These are phyloP conservation scores for Mucor circinelloides DNA, from an alignment of 371 early-diverging fungal genomes.

Conservation along the genomic window DNA sequence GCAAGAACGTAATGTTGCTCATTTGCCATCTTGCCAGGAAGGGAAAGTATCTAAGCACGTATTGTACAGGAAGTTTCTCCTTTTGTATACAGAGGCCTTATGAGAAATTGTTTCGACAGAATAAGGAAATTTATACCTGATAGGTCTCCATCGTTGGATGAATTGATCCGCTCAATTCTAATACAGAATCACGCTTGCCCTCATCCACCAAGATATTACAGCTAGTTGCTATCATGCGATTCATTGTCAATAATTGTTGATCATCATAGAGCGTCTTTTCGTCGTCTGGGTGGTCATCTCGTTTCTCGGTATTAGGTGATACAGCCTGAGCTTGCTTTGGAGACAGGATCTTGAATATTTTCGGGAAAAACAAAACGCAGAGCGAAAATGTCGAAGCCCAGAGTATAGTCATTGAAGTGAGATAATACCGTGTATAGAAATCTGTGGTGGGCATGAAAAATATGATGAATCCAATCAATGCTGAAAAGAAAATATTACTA, in stretches of 20 bases:
- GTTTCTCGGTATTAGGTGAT: neutral
- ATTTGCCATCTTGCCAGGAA: constrained; percentile 56
- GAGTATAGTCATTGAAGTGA: constrained; percentile 49
- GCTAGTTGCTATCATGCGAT: neutral
- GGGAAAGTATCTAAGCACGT: constrained; percentile 50
- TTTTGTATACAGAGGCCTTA: constrained; percentile 4
- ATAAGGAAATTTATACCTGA: constrained; percentile 7
- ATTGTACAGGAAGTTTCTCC: constrained; percentile 51
- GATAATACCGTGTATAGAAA: constrained; percentile 52
- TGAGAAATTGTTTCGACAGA: too few relatives aligned
- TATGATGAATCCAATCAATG: constrained; percentile 51
- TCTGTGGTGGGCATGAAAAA: constrained; percentile 48
- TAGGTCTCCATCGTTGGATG: constrained; percentile 15
- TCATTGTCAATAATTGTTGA: neutral
- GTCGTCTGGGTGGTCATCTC: neutral
- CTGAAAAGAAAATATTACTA: constrained; percentile 59
- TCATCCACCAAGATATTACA: neutral
- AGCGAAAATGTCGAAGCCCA: constrained; percentile 57
- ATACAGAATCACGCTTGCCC: neutral
- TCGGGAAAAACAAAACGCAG: constrained; percentile 52
- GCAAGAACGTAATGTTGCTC: constrained; percentile 52
- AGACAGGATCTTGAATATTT: constrained; percentile 35
- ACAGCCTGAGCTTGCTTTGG: neutral
- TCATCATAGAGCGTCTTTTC: neutral
- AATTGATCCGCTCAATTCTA: neutral